Evolutionary conservation across 306 rosid genomes (phyloP), one percentile per base, ranked within the genome.

Genomic region (Inga leiocalycina): DNA sequence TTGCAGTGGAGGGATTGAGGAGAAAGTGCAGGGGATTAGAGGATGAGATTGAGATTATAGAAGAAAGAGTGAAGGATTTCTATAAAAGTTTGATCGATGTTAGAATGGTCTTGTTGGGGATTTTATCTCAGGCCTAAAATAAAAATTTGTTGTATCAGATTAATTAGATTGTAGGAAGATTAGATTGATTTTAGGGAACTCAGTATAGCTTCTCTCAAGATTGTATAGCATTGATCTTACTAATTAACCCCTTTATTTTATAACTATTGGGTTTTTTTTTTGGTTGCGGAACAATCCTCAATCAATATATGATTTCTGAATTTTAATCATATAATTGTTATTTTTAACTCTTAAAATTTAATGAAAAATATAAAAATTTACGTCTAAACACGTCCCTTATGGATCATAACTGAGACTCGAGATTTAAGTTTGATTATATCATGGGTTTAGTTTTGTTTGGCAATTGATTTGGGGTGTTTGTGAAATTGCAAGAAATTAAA

Each of bases 21-120:
- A 81, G 61, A 44, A 70, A 67, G 0, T 83, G 77, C 75, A 81
- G 45, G 74, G 83, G 80, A 80, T 44, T 89, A 79, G 92, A 83
- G 46, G 83, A 77, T 52, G 75, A 46, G 80, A 10, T 87, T 89
- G 85, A 68, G 75, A 62, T 48, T 76, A 32, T 87, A 64, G 89
- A 87, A 43, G 90, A 46, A 81, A 87, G 86, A 83, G 87, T 89
- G 5, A 87, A 89, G 37, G 85, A 20, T 71, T 48, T 89, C 89
- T 89, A 87, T 78, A 89, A 67, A 83, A 65, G 51, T 81, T 83
- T 89, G 80, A 87, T 89, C 85, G 65, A 89, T 83, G 74, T 89
- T 80, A 85, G 90, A 82, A 81, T 89, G 90, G 82, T 19, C 57
- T 84, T 87, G 74, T n/a, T 89, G 86, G 90, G 90, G 76, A 87